These are phyloP conservation scores for Ceratobasidium papillatum DNA, from an alignment of 1,284 basidiomycete species.

Conservation along the genomic window DNA sequence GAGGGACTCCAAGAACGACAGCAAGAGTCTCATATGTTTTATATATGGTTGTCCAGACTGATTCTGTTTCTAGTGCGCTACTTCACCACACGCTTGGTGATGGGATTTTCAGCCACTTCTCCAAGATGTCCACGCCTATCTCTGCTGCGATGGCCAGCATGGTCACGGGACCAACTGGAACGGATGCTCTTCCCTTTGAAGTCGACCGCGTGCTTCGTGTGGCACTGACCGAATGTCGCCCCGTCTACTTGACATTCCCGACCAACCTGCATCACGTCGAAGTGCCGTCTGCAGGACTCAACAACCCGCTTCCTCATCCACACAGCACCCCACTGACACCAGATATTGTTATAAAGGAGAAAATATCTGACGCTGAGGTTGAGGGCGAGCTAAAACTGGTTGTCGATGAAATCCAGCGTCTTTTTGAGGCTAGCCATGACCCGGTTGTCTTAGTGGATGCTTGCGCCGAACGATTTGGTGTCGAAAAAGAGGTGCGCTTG, in stretches of 20 bases:
- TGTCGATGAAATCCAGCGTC: constrained; percentile 72
- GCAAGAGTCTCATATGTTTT: constrained; percentile 44
- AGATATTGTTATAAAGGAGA: constrained; percentile 16
- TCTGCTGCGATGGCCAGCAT: constrained; percentile 30
- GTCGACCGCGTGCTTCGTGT: constrained; percentile 6
- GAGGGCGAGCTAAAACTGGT: constrained; percentile 69
- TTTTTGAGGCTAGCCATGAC: constrained; percentile 70
- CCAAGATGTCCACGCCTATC: constrained; percentile 32
- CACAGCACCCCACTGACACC: constrained; percentile 49
- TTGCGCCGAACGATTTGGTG: constrained; percentile 83
- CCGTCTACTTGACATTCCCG: constrained; percentile 89
- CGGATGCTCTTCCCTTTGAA: constrained; percentile 2
- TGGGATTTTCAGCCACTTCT: constrained; percentile 52
- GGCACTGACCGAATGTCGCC: constrained; percentile 67
- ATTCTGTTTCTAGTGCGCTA: constrained; percentile 61
- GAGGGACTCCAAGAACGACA: constrained; percentile 70
- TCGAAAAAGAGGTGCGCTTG: constrained; percentile 59
- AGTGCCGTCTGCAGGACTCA: constrained; percentile 72
- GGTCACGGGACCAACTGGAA: constrained; percentile 18
- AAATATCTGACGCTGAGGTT: constrained; percentile 42
- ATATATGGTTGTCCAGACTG: constrained; percentile 39
- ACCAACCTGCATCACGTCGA: constrained; percentile 81
- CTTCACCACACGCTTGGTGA: constrained; percentile 91
- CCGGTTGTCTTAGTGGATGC: constrained; percentile 89
- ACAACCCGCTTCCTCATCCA: constrained; percentile 65